Evolutionary conservation across 2,329 filamentous ascomycete species (phyloP), one percentile per base, ranked within the genome.

Genomic region (Alternaria postmessia): DNA sequence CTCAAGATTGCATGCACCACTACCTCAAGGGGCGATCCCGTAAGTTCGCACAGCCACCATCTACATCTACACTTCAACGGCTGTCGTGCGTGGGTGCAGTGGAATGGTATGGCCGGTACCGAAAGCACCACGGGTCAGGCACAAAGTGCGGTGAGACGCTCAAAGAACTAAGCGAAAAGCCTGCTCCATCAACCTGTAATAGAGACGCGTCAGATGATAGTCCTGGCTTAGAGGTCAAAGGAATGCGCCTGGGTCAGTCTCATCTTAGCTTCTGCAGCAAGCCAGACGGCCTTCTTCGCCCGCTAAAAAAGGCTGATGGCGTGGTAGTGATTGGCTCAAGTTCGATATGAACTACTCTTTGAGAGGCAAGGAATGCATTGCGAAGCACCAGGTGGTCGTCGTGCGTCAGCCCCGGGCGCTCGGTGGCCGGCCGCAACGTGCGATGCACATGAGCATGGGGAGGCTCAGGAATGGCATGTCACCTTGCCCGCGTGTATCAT

Each of bases 301-400:
- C 54, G 55, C 57, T 58, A 51, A 58, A 51, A 51, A 57, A 61
- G 56, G 58, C 59, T 48, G 60, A 57, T 59, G 52, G 57, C 56
- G 51, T 12, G 54, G 39, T 43, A 49, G 56, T 56, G 61, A 70
- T 70, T 74, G 73, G 68, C 20, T 38, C 24, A 39, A 43, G 43
- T 43, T 30, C 22, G 34, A 63, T 60, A 46, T 60, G 63, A 48
- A 68, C 62, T 59, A 67, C 53, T 61, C 61, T 65, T 65, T 54
- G 64, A 63, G 64, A 71, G 69, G 73, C 65, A 67, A 75, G 74
- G 71, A 73, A 75, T 73, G 74, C 69, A 74, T 71, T 68, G 72
- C 69, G 66, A 62, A 67, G 65, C 69, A 60, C 51, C 62, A 62
- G 66, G 55, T 63, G 56, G 49, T 61, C 60, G 58, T 62, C 62